phyloP scores from a whole-genome alignment of 306 rosid species.

The Trifolium subterraneum region DNA sequence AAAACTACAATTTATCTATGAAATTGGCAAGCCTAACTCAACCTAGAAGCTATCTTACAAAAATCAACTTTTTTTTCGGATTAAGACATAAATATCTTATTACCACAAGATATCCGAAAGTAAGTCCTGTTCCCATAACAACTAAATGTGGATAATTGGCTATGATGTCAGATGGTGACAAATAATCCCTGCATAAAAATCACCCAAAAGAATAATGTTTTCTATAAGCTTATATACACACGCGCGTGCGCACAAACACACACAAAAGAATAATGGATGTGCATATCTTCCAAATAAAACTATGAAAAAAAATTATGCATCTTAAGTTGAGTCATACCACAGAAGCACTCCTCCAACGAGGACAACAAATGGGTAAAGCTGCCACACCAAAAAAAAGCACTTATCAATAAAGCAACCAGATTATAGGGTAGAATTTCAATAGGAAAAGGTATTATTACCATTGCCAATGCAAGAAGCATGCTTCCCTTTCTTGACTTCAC shows the following conservation, averaged over 20 bases:
- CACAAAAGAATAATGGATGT: constrained; percentile 18
- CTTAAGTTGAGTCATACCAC: constrained; percentile 68
- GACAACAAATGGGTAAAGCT: constrained; percentile 83
- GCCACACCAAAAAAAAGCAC: constrained; percentile 46
- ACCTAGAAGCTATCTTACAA: not conserved
- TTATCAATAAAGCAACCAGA: constrained; percentile 35
- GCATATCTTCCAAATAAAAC: constrained; percentile 31
- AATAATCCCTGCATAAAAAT: constrained; percentile 69
- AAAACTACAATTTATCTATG: not conserved
- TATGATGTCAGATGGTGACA: constrained; percentile 82
- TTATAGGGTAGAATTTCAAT: constrained; percentile 25
- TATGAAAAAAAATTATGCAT: constrained; percentile 8
- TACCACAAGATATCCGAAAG: constrained; percentile 93
- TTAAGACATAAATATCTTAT: constrained; percentile 45
- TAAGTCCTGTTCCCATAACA: constrained; percentile 82
- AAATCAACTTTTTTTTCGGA: constrained; percentile 8
- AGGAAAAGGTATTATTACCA: constrained; percentile 57
- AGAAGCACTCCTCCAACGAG: constrained; percentile 78
- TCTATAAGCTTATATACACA: not conserved
- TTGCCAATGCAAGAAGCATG: constrained; percentile 83
- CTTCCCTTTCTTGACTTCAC: constrained; percentile 80
- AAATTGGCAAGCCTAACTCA: not conserved
- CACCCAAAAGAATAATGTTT: no score
- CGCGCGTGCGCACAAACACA: not conserved
- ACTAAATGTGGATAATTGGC: constrained; percentile 80